A percentile compares a stretch with the other conserved stretches of the same genome.
Conservation (phyloP, 2,329 filamentous ascomycete species). For the Mycosphaerella sp. region DNA sequence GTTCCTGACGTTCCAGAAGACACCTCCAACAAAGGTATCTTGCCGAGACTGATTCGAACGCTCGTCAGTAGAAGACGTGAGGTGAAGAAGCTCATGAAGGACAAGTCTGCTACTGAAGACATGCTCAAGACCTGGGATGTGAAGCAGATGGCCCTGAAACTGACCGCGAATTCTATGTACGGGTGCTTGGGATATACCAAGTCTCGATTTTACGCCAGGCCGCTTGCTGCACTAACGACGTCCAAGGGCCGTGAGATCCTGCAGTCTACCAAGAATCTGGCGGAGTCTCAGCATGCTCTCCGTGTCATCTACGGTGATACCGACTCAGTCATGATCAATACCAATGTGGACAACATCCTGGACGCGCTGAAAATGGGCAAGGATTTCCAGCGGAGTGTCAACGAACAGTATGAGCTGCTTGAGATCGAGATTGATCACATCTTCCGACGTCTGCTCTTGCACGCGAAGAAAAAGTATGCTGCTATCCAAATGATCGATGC, state of each 20-base stretch:
- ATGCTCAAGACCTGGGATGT: slow-evolving; percentile 95
- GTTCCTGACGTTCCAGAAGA: slow-evolving; percentile 76
- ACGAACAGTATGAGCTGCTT: slow-evolving; percentile 82
- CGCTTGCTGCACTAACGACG: slow-evolving; percentile 89
- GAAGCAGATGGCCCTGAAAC: slow-evolving; percentile 91
- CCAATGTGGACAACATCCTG: slow-evolving; percentile 86
- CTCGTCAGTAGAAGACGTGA: slow-evolving; percentile 82
- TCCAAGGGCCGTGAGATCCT: slow-evolving; percentile 98
- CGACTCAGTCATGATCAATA: slow-evolving; percentile 99
- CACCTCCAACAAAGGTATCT: slow-evolving; percentile 72
- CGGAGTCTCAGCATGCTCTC: slow-evolving; percentile 73
- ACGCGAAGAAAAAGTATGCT: slow-evolving; percentile 99
- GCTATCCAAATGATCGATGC: slow-evolving; percentile 88
- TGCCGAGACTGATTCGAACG: slow-evolving; percentile 85
- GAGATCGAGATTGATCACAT: slow-evolving; percentile 99
- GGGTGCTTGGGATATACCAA: slow-evolving; percentile 95
- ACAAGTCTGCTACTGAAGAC: slow-evolving; percentile 76
- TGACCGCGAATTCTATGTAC: slow-evolving; percentile 99
- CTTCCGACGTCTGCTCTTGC: slow-evolving; percentile 84
- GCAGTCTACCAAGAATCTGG: slow-evolving; percentile 88
- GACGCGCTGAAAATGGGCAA: slow-evolving; percentile 87
- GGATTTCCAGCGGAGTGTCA: slow-evolving; percentile 92
- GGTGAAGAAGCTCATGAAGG: slow-evolving; percentile 96
- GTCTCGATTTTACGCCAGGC: slow-evolving; percentile 93
- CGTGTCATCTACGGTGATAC: slow-evolving; percentile 99